Base-by-base conservation (phyloP, 805 yeast genomes). In the Nakazawaea ernobii region DNA sequence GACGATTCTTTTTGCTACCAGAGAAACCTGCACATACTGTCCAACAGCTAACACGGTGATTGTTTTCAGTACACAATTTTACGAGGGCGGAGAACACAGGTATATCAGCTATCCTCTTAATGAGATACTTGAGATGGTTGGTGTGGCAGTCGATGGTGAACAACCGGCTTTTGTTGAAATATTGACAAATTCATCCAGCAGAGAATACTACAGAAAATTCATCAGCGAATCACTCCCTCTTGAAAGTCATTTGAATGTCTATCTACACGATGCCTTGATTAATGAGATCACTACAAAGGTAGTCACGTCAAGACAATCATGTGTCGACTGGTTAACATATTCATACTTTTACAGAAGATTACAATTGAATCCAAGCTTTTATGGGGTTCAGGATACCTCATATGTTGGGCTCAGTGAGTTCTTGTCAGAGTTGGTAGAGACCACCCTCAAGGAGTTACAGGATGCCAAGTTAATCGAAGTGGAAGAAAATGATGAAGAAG, bases 261-360 rank as follows among this genome's bases (percentile, higher is more conserved):
- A 67, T 46, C 53, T 90, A 11, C 82, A 77, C 50, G 97, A 94
- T 59, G 71, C 77, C 0, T 73, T 92, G 32, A 62, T 86, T 37
- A 76, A 79, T 39, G 98, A 88, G 55, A 82, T 90, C n/a, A 77
- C 86, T 33, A 75, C 81, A 6, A 70, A 78, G 2, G 70, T 81
- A 11, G 75, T 92, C 49, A 73, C 70, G 40, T 71, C 77, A 7
- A 80, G 86, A 58, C 97, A 91, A 56, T 94, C 86, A 54, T 87
- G 95, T 56, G 78, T 94, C 50, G 97, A 92, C 57, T 89, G 96
- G 95, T 59, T 94, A 32, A 86, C 97, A 0, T 87, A 77, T 60
- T 76, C 96, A 0, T 86, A 82, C 55, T 86, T 91, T 58, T 94
- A 88, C 64, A 72, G 95, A 53, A 71, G 98, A 43, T 61, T 94